A percentile compares a stretch with the other conserved stretches of the same genome.
phyloP scores from a whole-genome alignment of 2,329 filamentous ascomycete species.

The Sclerotinia nivalis region DNA sequence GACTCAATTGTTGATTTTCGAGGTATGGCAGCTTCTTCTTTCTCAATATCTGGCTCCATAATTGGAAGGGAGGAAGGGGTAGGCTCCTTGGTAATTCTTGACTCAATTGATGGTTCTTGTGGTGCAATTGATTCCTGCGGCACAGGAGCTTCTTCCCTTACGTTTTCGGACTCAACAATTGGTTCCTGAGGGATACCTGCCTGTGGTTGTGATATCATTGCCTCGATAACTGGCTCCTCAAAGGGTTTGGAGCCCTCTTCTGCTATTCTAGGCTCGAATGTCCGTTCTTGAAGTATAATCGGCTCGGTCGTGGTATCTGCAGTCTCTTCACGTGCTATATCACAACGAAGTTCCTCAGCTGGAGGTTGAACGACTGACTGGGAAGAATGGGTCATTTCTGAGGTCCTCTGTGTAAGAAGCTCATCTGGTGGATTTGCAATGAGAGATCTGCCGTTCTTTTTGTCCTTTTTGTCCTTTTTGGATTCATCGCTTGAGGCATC shows the following conservation, averaged over 20 bases:
- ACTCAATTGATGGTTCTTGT: neutral
- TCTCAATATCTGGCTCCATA: neutral
- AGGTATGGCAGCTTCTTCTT: neutral
- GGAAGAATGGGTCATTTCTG: neutral
- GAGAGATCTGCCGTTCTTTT: slow-evolving; percentile 27
- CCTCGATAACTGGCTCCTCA: neutral
- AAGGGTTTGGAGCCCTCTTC: neutral
- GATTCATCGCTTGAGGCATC: slow-evolving; percentile 20
- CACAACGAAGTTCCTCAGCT: slow-evolving; percentile 1
- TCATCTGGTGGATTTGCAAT: slow-evolving; percentile 21
- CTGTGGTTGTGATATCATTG: neutral
- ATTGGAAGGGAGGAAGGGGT: neutral
- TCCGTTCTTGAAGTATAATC: neutral
- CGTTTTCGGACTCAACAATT: neutral
- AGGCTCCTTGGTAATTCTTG: neutral
- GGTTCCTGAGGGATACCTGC: neutral
- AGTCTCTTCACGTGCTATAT: neutral
- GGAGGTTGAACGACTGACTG: slow-evolving; percentile 7
- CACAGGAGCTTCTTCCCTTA: neutral
- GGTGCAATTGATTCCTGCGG: neutral
- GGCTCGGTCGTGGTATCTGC: neutral
- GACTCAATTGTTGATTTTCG: neutral
- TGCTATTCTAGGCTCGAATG: neutral
- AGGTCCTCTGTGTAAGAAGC: neutral
- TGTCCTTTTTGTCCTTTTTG: slow-evolving; percentile 32